phyloP scores from a whole-genome alignment of 495 filamentous ascomycete species.

The Entonaema liquescens region DNA sequence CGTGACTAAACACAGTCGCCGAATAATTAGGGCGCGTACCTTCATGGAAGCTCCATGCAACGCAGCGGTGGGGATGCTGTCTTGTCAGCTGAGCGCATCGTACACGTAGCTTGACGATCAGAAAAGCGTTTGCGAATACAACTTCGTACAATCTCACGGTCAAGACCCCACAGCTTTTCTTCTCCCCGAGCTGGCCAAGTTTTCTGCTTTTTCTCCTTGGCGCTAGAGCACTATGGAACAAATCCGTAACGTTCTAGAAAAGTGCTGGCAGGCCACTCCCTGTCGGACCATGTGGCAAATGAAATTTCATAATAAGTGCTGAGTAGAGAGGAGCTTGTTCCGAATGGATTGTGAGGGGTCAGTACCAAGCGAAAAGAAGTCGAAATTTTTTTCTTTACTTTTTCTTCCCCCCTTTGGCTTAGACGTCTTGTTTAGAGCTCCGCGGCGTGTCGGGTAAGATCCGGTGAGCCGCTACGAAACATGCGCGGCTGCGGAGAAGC shows the following conservation, averaged over 20 bases:
- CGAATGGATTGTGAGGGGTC: constrained; percentile 11
- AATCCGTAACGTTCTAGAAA: constrained; percentile 47
- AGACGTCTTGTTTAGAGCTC: constrained; percentile 29
- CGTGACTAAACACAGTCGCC: constrained; percentile 8
- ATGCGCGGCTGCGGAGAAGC: constrained; percentile 41
- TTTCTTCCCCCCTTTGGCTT: constrained; percentile 15
- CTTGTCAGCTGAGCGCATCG: constrained; percentile 41
- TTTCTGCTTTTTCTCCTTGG: constrained; percentile 25
- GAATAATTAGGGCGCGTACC: constrained; percentile 21
- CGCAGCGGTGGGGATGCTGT: constrained; percentile 32
- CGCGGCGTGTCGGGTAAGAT: constrained; percentile 40
- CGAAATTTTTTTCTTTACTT: constrained; percentile 13
- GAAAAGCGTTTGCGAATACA: constrained; percentile 31
- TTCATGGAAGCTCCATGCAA: constrained; percentile 30
- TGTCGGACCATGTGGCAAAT: constrained; percentile 43
- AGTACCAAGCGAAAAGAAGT: constrained; percentile 35
- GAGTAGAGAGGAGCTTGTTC: constrained; percentile 20
- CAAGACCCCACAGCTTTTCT: constrained; percentile 25
- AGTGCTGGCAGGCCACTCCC: constrained; percentile 25
- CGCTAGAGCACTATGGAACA: constrained; percentile 39
- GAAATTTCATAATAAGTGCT: constrained; percentile 29
- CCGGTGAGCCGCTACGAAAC: constrained; percentile 39
- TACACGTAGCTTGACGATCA: constrained; percentile 43
- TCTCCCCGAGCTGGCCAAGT: constrained; percentile 25
- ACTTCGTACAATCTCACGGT: constrained; percentile 31